Base-by-base conservation (phyloP, 73 alveolate species). In the Blepharisma stoltei region DNA sequence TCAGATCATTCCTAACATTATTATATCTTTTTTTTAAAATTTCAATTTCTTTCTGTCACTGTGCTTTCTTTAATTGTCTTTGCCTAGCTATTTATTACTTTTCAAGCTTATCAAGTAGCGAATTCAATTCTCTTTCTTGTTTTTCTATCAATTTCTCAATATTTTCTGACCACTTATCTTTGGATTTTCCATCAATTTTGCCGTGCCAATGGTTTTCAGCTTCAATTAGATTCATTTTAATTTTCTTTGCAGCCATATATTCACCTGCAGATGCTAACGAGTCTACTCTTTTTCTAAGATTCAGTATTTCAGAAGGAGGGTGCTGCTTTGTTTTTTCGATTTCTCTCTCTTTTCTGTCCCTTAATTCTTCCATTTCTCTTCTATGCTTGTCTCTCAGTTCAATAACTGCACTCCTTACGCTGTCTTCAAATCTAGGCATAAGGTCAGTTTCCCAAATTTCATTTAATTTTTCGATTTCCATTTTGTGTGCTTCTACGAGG, bases 231-330 rank as follows among this genome's bases (percentile, higher is more conserved):
- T 69, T 18, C 14, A 20, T 43, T 38, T 46, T 38, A n/a, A 69
- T 53, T 43, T 69, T 46, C 27, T 69, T 69, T 7, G 79, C 79
- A n/a, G n/a, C 65, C 14, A 8, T 21, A 5, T 69, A 69, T 69
- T 69, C 79, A 0, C 79, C 79, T 8, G 79, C 79, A 38, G 55
- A 9, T n/a, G 79, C 65, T 18, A 69, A 69, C 14, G 67, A 14
- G 9, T 69, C 55, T 43, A 44, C 45, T 69, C 79, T 69, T 46
- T 69, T 69, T 53, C 65, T 69, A 1, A 69, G 45, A 43, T 69
- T 46, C 11, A 46, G 65, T 14, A 69, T 46, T 43, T 69, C 55
- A 14, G 55, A 44, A 69, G 79, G 55, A 14, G 55, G 67, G 4
- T 46, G 55, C 9, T n/a, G 54, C 27, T 69, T 69, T 14, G 27